Evolutionary conservation across 1,284 basidiomycete species (phyloP), one percentile per base, ranked within the genome.

Genomic region (Papiliotrema fonsecae): DNA sequence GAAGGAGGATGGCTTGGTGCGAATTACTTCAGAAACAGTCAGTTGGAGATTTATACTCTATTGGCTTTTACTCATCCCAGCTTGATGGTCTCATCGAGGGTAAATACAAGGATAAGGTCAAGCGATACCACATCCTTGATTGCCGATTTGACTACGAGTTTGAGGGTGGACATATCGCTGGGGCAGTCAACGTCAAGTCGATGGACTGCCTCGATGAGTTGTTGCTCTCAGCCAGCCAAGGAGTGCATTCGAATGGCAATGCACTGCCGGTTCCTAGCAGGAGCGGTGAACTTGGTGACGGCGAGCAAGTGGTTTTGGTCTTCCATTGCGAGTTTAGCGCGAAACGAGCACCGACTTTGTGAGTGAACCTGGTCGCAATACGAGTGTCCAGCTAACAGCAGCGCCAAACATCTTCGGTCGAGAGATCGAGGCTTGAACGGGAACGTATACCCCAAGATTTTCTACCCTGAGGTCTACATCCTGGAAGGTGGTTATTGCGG

Each of bases 301-400:
- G 74, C 2, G 75, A 75, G 48, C 83, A 96, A 88, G 79, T 89
- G 81, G 78, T 98, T 18, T 75, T 98, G 42, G 81, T 99, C 50
- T 97, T 99, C 78, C 94, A 99, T 72, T 98, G 94, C 79, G 94
- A 99, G 76, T 97, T 97, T 69, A 93, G 88, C 64, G 85, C 82
- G 34, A 96, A 96, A 75, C 82, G 94, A 43, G 96, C 92, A 2
- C 94, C 94, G 1, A 93, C 92, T 10, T 90, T 96, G 91, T 93
- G 68, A 75, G 85, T 61, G 18, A 25, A 19, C 14, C 31, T 32
- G 18, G 27, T 27, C 27, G n/a, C 2, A 5, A 14, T 18, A 31
- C 4, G 34, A 19, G 11, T 26, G 18, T 35, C 14, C 9, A n/a
- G 40, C 13, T 42, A 26, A 47, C 18, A 2, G 10, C 56, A 93